A percentile compares a stretch with the other conserved stretches of the same genome.
These are phyloP conservation scores for Penicillium occitanis DNA, from an alignment of 2,329 filamentous ascomycete species.

Conservation along the genomic window DNA sequence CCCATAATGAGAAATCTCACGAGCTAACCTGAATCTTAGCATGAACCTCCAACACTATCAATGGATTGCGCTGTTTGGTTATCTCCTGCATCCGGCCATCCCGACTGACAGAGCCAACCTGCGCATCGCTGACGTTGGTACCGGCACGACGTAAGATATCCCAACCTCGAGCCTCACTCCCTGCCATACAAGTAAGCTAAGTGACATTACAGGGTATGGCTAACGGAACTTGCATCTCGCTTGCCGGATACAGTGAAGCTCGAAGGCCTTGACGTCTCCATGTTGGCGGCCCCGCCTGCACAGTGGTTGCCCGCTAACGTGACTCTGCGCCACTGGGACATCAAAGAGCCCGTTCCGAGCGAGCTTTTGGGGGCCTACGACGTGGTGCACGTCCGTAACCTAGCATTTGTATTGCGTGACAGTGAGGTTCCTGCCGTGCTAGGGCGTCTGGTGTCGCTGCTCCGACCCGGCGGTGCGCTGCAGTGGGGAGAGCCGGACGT, in stretches of 20 bases:
- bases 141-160: constrained; percentile 25
- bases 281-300: constrained; percentile 17
- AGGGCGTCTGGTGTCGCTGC: constrained; percentile 6
- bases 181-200: no score
- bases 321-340: constrained; percentile 23
- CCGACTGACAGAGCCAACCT: constrained; percentile 3
- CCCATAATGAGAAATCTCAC: neutral
- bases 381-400: constrained; percentile 26
- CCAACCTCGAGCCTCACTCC: no score
- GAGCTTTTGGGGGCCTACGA: constrained; percentile 27
- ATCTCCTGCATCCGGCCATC: constrained; percentile 22
- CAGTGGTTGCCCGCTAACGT: constrained; percentile 23
- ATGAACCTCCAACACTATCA: constrained; percentile 11
- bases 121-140: constrained; percentile 26
- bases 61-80: neutral
- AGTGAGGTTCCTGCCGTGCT: neutral
- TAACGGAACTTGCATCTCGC: constrained; percentile 19
- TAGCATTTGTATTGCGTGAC: neutral
- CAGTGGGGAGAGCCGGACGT: constrained; percentile 5
- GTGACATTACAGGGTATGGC: constrained; percentile 19
- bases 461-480: neutral
- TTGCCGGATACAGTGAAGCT: constrained; percentile 19
- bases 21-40: constrained; percentile 1
- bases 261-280: constrained; percentile 25
- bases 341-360: constrained; percentile 21